phyloP scores from a whole-genome alignment of 78 protist species.

The Polysphondylium violaceum region DNA sequence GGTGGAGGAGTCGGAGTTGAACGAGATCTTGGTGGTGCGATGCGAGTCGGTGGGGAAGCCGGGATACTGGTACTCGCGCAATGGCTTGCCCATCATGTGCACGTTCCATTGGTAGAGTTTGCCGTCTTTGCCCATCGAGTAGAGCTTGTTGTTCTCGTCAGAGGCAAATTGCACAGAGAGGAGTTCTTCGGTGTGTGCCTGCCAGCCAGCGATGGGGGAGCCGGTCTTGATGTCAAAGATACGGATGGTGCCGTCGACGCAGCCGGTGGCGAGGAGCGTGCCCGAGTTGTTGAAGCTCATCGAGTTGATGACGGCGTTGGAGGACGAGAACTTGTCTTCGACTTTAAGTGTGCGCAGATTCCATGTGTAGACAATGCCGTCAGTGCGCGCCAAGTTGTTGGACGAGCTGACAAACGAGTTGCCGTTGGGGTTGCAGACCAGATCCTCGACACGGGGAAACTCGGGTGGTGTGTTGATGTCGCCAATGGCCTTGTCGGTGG shows the following conservation, averaged over 20 bases:
- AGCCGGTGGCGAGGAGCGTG: constrained; percentile 61
- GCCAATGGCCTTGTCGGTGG: constrained; percentile 71
- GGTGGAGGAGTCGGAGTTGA: constrained; percentile 35
- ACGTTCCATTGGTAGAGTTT: constrained; percentile 55
- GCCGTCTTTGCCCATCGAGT: constrained; percentile 61
- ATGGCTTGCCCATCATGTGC: constrained; percentile 64
- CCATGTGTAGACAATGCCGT: constrained; percentile 66
- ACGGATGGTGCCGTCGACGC: constrained; percentile 66
- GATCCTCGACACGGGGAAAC: constrained; percentile 71
- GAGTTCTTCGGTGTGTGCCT: constrained; percentile 49
- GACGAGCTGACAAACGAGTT: constrained; percentile 61
- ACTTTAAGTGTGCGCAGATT: constrained; percentile 61
- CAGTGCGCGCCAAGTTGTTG: constrained; percentile 19
- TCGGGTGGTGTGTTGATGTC: constrained; percentile 60
- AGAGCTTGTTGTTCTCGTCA: constrained; percentile 51
- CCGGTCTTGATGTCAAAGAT: constrained; percentile 30
- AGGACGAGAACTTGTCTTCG: constrained; percentile 45
- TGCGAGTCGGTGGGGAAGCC: constrained; percentile 60
- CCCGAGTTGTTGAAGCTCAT: constrained; percentile 60
- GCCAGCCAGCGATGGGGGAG: constrained; percentile 62
- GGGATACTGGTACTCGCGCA: constrained; percentile 63
- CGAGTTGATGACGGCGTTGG: constrained; percentile 43
- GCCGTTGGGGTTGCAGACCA: constrained; percentile 72
- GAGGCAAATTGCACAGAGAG: constrained; percentile 41
- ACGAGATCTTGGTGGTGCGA: constrained; percentile 65